Percentiles rank a stretch among this genome's conserved stretches.
Conservation (phyloP, 179 eudicot species). For the Pouteria campechiana region DNA sequence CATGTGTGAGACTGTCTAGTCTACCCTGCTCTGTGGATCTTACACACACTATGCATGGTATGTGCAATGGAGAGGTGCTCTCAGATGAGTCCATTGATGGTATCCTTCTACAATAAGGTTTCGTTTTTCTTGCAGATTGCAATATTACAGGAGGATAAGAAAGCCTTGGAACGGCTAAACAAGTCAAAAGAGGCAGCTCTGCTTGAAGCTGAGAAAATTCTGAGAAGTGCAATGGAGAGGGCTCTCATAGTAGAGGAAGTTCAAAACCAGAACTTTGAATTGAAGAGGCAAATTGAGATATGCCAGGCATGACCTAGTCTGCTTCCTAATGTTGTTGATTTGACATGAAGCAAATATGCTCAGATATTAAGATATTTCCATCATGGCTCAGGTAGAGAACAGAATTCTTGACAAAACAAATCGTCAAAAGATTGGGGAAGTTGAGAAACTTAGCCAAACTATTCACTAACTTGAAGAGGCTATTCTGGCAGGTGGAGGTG, state of each 20-base stretch:
- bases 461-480: conserved; percentile 86
- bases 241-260: conserved; percentile 86
- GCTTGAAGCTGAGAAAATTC: conserved; percentile 78
- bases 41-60: too few relatives aligned
- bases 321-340: too few relatives aligned
- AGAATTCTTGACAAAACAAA: conserved; percentile 72
- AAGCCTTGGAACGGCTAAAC: conserved; percentile 64
- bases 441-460: conserved; percentile 76
- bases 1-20: too few relatives aligned
- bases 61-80: too few relatives aligned
- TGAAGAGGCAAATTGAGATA: conserved; percentile 79
- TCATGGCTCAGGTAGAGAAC: conserved; percentile 78
- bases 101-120: too few relatives aligned
- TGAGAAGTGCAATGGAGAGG: conserved; percentile 88
- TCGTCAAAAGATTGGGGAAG: conserved; percentile 80
- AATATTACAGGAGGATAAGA: conserved; percentile 62
- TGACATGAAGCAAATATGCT: too few relatives aligned
- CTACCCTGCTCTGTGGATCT: too few relatives aligned
- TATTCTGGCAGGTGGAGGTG: conserved; percentile 70
- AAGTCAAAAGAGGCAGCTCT: conserved; percentile 89
- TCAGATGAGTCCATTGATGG: too few relatives aligned
- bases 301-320: conserved; percentile 46
- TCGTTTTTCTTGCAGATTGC: conserved; percentile 34
- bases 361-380: too few relatives aligned
- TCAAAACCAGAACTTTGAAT: conserved; percentile 79